Conservation (phyloP, 371 early-diverging fungal species). For the Fennellomyces sp. region DNA sequence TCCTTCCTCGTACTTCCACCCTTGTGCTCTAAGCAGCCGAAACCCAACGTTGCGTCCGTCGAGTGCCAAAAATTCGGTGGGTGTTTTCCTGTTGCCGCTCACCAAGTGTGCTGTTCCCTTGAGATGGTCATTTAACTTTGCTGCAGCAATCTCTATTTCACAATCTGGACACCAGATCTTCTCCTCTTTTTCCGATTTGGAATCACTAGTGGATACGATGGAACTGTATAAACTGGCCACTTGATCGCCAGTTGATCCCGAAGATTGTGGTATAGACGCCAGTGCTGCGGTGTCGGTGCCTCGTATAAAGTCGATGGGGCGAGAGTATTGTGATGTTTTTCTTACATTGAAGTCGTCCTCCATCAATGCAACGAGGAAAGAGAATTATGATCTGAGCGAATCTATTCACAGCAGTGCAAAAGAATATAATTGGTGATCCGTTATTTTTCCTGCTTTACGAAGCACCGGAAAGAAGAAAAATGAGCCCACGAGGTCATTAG, state of each 20-base stretch:
- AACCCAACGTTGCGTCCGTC: conserved; percentile 44
- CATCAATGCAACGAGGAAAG: not conserved
- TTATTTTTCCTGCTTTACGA: too few relatives aligned
- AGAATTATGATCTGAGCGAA: too few relatives aligned
- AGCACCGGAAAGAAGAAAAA: too few relatives aligned
- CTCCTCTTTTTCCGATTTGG: not conserved
- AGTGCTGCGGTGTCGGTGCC: not conserved
- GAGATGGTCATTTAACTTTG: conserved; percentile 23
- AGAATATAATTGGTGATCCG: too few relatives aligned
- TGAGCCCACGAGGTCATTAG: too few relatives aligned
- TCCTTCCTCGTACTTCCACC: conserved; percentile 60
- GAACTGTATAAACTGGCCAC: conserved; percentile 12
- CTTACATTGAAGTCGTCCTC: not conserved
- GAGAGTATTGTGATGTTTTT: not conserved
- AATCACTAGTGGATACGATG: not conserved
- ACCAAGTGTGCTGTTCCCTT: conserved; percentile 39
- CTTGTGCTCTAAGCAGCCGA: conserved; percentile 50
- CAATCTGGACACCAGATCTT: conserved; percentile 29
- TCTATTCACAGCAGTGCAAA: too few relatives aligned
- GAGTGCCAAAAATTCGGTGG: conserved; percentile 25
- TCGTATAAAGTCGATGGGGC: not conserved
- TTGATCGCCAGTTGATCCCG: conserved; percentile 11
- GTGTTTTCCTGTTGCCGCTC: conserved; percentile 5
- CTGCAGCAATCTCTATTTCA: conserved; percentile 15
- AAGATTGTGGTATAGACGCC: not conserved